These are phyloP conservation scores for Alternaria brassicae DNA, from an alignment of 2,329 filamentous ascomycete genomes.

Conservation along the genomic window DNA sequence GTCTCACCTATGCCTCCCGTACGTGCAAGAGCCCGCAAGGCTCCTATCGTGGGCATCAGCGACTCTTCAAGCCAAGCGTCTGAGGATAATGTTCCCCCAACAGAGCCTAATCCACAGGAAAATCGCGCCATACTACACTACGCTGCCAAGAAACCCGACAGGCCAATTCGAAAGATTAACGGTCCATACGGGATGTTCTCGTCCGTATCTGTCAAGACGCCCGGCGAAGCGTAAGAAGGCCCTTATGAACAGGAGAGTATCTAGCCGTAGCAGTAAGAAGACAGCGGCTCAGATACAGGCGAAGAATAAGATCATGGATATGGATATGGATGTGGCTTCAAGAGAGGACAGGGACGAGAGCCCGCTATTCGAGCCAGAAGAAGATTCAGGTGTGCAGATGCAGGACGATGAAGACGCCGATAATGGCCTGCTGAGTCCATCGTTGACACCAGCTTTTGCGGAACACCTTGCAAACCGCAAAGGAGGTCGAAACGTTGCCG, in stretches of 20 bases:
- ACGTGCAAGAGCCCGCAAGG: not conserved
- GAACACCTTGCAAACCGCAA: not conserved
- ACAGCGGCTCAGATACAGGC: not conserved
- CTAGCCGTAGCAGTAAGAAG: not conserved
- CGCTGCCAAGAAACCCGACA: not conserved
- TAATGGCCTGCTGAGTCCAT: not conserved
- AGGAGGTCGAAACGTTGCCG: not conserved
- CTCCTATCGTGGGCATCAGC: not conserved
- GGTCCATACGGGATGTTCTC: not conserved
- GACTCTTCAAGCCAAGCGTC: not conserved
- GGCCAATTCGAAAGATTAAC: not conserved
- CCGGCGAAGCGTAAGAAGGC: not conserved
- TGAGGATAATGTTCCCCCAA: not conserved
- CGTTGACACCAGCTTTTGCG: not conserved
- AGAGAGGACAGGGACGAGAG: not conserved
- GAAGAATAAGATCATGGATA: not conserved
- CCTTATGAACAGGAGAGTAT: not conserved
- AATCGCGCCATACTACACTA: not conserved
- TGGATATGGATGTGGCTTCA: fast-evolving
- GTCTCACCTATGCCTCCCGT: not conserved
- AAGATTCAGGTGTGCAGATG: not conserved
- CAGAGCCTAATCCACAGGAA: not conserved
- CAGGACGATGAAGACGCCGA: not conserved
- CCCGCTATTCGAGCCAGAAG: not conserved
- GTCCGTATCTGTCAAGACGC: not conserved